Base-by-base conservation (phyloP, 2,329 filamentous ascomycete genomes). In the Bisporella sp. region DNA sequence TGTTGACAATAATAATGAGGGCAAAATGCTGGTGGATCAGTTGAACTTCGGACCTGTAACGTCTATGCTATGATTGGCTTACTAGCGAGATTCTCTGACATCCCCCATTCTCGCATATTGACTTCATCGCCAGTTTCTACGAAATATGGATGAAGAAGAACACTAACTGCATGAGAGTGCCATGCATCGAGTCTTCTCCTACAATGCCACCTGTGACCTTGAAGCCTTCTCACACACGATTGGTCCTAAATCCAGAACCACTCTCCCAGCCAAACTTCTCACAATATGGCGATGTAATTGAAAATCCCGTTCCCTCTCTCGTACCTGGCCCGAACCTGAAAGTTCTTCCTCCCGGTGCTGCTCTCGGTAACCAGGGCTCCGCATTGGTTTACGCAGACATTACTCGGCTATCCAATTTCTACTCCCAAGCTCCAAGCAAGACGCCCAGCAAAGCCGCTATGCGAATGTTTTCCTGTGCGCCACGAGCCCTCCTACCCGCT, bases 391-490 rank as follows among this genome's bases (percentile, higher is more conserved):
- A 93, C 69, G 78, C 84, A 54, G 78, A 88, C 63, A 82, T 95
- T 54, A 88, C 89, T n/a, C 75, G 78, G 41, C 76, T 92, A 59
- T 72, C 74, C 32, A 81, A 95, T 66, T 75, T 82, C 54, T 95
- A 96, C 67, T 64, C 67, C n/a, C 72, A 79, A 51, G 77, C 83
- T 0, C 80, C 82, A 2, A 86, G 79, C 64, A 69, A 75, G 44
- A 71, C 68, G 57, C 66, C 76, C 1, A 77, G 77, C 2, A 71
- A 74, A 45, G 77, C 87, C 35, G 77, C 85, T 48, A 84, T 95
- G 77, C 96, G 85, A 69, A 85, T 97, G 79, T 97, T 97, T 68
- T 83, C 89, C 49, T 96, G 89, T 66, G 83, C 82, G 46, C 84
- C 87, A 7, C 77, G 87, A 35, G 59, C 71, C 37, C 69, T 86